Conservation (phyloP, 2,329 filamentous ascomycete species). For the Aspergillus luchuensis region DNA sequence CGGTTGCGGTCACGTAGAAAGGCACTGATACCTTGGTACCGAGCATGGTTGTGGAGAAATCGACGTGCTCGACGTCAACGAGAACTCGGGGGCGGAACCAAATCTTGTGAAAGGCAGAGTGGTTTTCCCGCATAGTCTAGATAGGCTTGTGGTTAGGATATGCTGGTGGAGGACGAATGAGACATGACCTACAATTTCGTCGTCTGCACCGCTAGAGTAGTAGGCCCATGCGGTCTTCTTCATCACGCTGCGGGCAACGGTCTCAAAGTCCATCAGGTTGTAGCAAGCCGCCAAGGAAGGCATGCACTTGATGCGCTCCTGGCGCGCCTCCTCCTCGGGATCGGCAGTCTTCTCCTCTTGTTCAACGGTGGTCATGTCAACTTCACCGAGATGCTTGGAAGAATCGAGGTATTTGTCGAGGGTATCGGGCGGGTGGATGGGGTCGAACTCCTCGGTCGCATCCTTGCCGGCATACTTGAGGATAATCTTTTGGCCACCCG, state of each 20-base stretch:
- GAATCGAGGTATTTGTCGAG: constrained; percentile 77
- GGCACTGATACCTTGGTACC: constrained; percentile 81
- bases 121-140: constrained; percentile 92
- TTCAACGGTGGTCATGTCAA: constrained; percentile 81
- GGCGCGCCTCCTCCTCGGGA: constrained; percentile 72
- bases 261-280: constrained; percentile 94
- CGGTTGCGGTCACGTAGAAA: constrained; percentile 96
- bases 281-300: constrained; percentile 84
- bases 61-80: constrained; percentile 83
- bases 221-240: constrained; percentile 97
- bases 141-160: background rate
- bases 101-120: constrained; percentile 93
- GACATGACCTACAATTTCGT: constrained; percentile 69
- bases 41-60: constrained; percentile 90
- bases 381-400: constrained; percentile 84
- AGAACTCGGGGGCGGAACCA: constrained; percentile 92
- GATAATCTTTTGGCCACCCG: constrained; percentile 88
- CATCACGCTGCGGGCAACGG: constrained; percentile 86
- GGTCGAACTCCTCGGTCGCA: constrained; percentile 87
- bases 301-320: constrained; percentile 73
- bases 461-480: constrained; percentile 96
- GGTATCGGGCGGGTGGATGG: constrained; percentile 86
- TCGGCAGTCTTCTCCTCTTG: constrained; percentile 66
- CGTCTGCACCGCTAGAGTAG: constrained; percentile 90
- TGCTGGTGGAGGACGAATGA: constrained; percentile 11